Evolutionary conservation across 441 rosid species (phyloP).

Genomic region (Pelargonium cotyledonis): DNA sequence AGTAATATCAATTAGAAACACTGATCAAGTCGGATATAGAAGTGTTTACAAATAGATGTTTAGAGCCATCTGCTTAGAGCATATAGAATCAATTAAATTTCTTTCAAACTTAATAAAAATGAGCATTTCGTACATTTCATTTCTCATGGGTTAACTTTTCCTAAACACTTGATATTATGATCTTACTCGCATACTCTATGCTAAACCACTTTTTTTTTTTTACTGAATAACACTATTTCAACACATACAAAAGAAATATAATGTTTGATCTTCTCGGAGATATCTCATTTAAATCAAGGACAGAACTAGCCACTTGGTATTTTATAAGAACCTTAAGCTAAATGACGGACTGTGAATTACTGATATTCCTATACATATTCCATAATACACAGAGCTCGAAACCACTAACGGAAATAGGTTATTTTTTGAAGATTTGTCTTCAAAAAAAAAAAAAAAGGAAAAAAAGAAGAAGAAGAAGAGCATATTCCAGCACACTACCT

Average conservation of each 20-base stretch:
- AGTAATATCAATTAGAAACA: neutral
- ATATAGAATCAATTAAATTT: neutral
- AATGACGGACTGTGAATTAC: neutral
- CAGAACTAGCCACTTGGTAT: no score
- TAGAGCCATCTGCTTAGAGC: neutral
- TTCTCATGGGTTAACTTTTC: neutral
- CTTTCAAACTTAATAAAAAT: neutral
- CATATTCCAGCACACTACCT: conserved; percentile 38
- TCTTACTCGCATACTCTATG: neutral
- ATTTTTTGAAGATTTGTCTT: neutral
- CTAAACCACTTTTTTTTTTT: neutral
- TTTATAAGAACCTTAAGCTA: neutral
- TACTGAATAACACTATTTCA: no score
- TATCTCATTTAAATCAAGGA: no score
- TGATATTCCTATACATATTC: neutral
- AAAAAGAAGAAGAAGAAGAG: neutral
- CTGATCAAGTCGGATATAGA: neutral
- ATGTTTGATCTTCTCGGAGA: no score
- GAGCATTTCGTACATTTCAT: neutral
- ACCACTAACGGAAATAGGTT: neutral
- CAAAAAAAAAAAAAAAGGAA: neutral
- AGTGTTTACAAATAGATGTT: neutral
- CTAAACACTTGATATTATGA: neutral
- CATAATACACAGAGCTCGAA: neutral
- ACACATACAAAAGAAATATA: no score